Evolutionary conservation across 2,329 filamentous ascomycete species (phyloP).

Genomic region (Nemania sp.): DNA sequence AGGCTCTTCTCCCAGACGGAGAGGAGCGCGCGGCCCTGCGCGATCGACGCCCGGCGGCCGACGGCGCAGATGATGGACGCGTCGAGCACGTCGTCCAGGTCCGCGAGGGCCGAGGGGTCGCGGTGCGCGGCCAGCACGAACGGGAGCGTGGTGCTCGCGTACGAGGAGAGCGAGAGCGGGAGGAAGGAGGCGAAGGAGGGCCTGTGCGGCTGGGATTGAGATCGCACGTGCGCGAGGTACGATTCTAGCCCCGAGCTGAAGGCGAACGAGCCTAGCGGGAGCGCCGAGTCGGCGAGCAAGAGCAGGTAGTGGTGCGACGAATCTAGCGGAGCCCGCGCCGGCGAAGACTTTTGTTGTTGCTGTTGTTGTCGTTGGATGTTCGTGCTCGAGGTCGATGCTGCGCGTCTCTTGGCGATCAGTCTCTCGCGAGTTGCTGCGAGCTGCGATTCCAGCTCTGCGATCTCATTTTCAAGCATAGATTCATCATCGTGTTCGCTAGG

Average conservation of each 20-base stretch:
- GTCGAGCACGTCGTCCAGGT: constrained; percentile 76
- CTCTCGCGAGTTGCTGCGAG: constrained; percentile 48
- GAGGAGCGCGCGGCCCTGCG: constrained; percentile 76
- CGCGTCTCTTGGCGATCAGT: constrained; percentile 25
- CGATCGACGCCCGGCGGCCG: constrained; percentile 72
- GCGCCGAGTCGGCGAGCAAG: constrained; percentile 78
- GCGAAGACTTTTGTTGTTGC: neutral
- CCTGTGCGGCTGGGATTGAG: constrained; percentile 31
- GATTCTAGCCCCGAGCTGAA: constrained; percentile 85
- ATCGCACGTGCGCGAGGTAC: constrained; percentile 70
- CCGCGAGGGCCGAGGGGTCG: constrained; percentile 53
- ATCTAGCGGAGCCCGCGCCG: constrained; percentile 9
- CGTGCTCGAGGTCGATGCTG: neutral
- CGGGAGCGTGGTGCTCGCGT: constrained; percentile 73
- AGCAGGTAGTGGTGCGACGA: constrained; percentile 68
- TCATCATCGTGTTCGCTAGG: constrained; percentile 24
- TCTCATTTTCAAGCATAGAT: constrained; percentile 54
- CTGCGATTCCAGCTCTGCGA: constrained; percentile 60
- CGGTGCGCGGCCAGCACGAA: constrained; percentile 73
- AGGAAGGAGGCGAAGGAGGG: constrained; percentile 69
- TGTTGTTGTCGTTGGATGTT: neutral
- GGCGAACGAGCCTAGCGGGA: constrained; percentile 84
- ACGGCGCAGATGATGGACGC: constrained; percentile 80
- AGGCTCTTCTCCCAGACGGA: constrained; percentile 78
- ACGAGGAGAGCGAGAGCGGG: constrained; percentile 69